Base-by-base conservation (phyloP, 2,329 filamentous ascomycete genomes). In the Lachnellula arida region DNA sequence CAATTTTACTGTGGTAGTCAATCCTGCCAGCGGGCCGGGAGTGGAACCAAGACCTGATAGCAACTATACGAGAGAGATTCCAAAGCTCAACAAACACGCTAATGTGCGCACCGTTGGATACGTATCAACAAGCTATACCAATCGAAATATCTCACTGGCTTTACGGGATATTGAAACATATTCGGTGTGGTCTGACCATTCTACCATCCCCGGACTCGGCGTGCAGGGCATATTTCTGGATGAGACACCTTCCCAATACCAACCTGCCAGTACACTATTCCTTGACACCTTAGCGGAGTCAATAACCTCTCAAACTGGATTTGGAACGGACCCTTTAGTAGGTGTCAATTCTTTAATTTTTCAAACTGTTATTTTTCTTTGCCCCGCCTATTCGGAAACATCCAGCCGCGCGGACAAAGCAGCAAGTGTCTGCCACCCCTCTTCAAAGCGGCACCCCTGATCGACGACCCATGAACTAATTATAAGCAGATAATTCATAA, bases 221-320 rank as follows among this genome's bases (percentile, higher is more conserved):
- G 69, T 78, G 65, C 67, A 68, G 54, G 75, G 75, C 23, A 76
- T 78, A 56, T 78, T 78, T 61, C 73, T 78, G 53, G 75, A 77
- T 56, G 75, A 78, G 64, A 75, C 72, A 44, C 74, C 74, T 9
- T 67, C 72, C 49, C 53, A 68, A 58, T 75, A 72, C 62, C 65
- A 68, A 58, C 58, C 56, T 50, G 55, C 60, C 35, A 60, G 66
- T 22, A 61, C 69, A 53, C 60, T 60, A 49, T 75, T 72, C 60
- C 63, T 74, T 19, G 59, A 70, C 54, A 65, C 68, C 11, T 52
- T 74, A 37, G 70, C 67, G 5, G 55, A 61, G 37, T 60, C 70
- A 11, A 70, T 73, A 44, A 71, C 67, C 56, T 57, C 55, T 7
- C 63, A 62, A 12, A 49, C 63, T 15, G 70, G 68, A 5, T 65